phyloP scores from a whole-genome alignment of 192 early-diverging fungal genomes.

The Backusella parvicylindrica region DNA sequence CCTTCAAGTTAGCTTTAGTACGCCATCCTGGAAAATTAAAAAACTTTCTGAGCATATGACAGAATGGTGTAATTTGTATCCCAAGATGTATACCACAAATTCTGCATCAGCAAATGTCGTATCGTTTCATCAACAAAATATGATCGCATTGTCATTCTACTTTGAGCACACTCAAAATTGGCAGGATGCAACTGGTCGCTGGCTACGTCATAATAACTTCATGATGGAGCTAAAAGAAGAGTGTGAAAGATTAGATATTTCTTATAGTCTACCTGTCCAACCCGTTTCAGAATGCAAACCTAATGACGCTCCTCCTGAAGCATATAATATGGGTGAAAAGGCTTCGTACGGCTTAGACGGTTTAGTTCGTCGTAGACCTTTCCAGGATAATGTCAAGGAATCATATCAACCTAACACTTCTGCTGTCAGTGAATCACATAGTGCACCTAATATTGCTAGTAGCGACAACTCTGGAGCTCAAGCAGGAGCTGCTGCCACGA shows the following conservation, averaged over 20 bases:
- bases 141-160: constrained; percentile 61
- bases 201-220: constrained; percentile 61
- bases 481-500: constrained; percentile 13
- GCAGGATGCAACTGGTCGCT: constrained; percentile 67
- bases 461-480: background rate
- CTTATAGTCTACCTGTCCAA: constrained; percentile 40
- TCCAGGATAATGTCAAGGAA: background rate
- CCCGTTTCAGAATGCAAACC: background rate
- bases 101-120: constrained; percentile 54
- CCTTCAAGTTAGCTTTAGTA: constrained; percentile 68
- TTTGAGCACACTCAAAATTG: constrained; percentile 79
- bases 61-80: constrained; percentile 45
- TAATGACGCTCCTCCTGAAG: constrained; percentile 10
- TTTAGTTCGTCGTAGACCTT: background rate
- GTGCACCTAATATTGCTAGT: background rate
- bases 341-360: background rate
- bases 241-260: constrained; percentile 56
- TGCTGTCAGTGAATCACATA: background rate
- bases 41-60: constrained; percentile 63
- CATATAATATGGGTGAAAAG: constrained; percentile 12
- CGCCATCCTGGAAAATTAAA: constrained; percentile 65
- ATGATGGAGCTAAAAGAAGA: constrained; percentile 60
- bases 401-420: background rate
- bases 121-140: constrained; percentile 54
- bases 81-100: constrained; percentile 53